phyloP scores from a whole-genome alignment of 192 early-diverging fungal genomes.

The Coemansia sp. region DNA sequence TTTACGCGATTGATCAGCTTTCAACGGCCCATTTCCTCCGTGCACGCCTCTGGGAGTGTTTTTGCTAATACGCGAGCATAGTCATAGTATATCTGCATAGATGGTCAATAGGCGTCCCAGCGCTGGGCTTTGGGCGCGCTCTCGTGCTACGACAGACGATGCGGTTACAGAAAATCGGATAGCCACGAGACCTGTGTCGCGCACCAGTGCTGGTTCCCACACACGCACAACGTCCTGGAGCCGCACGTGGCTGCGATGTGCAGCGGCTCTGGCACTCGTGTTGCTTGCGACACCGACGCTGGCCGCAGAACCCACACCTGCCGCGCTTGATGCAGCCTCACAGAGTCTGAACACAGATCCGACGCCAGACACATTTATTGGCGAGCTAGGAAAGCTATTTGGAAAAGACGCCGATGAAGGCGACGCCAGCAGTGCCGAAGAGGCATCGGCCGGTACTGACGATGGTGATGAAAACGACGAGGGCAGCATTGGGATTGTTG shows the following conservation, averaged over 20 bases:
- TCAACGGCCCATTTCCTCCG: too few relatives aligned
- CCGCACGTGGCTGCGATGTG: conserved; percentile 15
- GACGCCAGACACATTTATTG: neutral
- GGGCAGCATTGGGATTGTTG: conserved; percentile 52
- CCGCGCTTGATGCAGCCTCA: neutral
- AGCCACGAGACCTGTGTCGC: neutral
- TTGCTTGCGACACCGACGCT: conserved; percentile 28
- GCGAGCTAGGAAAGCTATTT: conserved; percentile 1
- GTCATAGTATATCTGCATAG: neutral
- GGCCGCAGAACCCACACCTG: conserved; percentile 9
- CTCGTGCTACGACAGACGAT: neutral
- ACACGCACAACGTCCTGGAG: conserved; percentile 10
- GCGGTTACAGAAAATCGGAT: neutral
- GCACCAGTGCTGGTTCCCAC: conserved; percentile 8
- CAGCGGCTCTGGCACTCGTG: conserved; percentile 20
- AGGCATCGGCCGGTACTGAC: neutral
- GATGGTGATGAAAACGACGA: conserved; percentile 12
- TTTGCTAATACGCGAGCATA: neutral
- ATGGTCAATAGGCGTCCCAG: neutral
- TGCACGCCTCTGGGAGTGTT: neutral
- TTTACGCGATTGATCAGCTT: too few relatives aligned
- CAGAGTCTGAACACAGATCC: neutral
- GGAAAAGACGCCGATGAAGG: neutral
- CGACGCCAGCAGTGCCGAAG: conserved; percentile 3
- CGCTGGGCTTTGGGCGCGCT: conserved; percentile 1